Percentiles rank a stretch among this genome's conserved stretches.
Conservation (phyloP, 768 basidiomycete genomes). For the Auricularia cornea region DNA sequence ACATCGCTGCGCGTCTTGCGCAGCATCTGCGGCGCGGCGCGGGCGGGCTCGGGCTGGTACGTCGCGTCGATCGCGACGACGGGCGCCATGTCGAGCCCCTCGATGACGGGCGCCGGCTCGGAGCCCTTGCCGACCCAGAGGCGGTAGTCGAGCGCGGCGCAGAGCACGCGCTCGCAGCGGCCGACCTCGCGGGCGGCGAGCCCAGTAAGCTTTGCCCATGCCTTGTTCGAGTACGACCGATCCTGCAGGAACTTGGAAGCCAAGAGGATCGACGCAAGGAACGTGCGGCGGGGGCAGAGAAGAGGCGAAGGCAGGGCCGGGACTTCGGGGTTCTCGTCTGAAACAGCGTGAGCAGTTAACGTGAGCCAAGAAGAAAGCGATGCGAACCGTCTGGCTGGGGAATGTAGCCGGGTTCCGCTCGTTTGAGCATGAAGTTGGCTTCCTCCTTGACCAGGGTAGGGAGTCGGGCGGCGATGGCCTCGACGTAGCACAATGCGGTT, state of each 20-base stretch:
- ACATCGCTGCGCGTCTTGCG: not conserved
- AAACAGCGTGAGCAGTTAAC: not conserved
- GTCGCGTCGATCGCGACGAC: not conserved
- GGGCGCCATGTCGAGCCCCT: not conserved
- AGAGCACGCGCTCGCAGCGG: constrained; percentile 80
- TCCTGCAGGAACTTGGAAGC: constrained; percentile 93
- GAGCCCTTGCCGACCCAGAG: constrained; percentile 79
- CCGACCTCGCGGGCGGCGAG: constrained; percentile 79
- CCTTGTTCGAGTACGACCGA: constrained; percentile 85
- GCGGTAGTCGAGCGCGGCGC: constrained; percentile 82
- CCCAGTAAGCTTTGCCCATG: constrained; percentile 92
- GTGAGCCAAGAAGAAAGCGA: constrained; percentile 7
- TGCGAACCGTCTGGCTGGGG: constrained; percentile 30
- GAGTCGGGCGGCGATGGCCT: constrained; percentile 67
- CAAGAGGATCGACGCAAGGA: constrained; percentile 79
- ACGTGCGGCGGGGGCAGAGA: constrained; percentile 80
- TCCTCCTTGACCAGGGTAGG: constrained; percentile 53
- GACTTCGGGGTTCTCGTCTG: constrained; percentile 10
- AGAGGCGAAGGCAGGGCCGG: constrained; percentile 65
- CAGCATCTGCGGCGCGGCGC: not conserved
- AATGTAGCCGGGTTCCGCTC: constrained; percentile 35
- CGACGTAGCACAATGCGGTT: constrained; percentile 80
- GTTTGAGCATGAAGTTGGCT: constrained; percentile 35
- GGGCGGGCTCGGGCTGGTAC: not conserved
- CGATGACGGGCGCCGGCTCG: constrained; percentile 10